phyloP scores from a whole-genome alignment of 73 alveolate species.

The Paramecium biaurelia region DNA sequence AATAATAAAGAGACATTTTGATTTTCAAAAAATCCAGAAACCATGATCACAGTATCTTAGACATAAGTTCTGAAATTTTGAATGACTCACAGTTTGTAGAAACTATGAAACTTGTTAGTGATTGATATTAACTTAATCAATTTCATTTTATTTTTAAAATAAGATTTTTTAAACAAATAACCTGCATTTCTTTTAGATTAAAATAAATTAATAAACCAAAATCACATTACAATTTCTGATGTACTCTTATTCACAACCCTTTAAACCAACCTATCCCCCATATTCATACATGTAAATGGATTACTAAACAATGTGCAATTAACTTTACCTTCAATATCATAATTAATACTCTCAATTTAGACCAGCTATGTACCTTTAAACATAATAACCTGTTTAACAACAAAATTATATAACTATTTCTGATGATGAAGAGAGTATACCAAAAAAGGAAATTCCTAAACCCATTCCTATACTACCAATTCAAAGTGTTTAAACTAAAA shows the following conservation, averaged over 20 bases:
- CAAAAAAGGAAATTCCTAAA: neutral
- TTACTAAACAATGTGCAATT: neutral
- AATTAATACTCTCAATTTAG: neutral
- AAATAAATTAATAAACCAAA: neutral
- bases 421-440: neutral
- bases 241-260: neutral
- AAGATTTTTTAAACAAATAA: neutral
- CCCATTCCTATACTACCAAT: neutral
- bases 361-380: neutral
- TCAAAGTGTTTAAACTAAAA: neutral
- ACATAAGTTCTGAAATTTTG: neutral
- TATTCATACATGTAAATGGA: neutral
- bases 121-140: neutral
- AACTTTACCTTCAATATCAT: neutral
- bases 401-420: neutral
- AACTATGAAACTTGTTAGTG: slow-evolving; percentile 12
- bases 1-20: neutral
- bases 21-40: neutral
- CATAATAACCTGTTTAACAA: neutral
- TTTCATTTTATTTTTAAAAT: neutral
- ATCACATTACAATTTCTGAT: neutral
- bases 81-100: slow-evolving; percentile 19
- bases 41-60: slow-evolving; percentile 12
- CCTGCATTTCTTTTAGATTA: neutral
- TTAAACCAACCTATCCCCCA: neutral